Percentiles rank a stretch among this genome's conserved stretches.
These are phyloP conservation scores for Coniferiporia sulphurascens DNA, from an alignment of 1,284 basidiomycete genomes.

Conservation along the genomic window DNA sequence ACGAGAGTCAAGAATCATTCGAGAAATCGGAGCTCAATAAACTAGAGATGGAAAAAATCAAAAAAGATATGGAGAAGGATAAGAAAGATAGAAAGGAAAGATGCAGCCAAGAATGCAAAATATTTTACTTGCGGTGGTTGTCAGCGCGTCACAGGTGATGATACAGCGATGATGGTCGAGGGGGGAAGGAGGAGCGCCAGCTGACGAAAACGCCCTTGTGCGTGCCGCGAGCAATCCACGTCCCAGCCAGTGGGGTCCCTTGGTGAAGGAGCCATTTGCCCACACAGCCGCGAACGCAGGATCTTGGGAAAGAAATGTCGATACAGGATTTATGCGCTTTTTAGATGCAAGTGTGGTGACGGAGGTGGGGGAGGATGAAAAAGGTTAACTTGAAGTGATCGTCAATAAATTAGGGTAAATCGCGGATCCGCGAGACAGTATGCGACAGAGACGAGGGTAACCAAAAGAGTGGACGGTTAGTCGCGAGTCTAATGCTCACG, in stretches of 20 bases:
- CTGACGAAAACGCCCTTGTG: background rate
- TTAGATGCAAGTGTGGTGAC: background rate
- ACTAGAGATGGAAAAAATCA: background rate
- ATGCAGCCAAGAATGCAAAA: constrained; percentile 1
- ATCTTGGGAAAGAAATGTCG: background rate
- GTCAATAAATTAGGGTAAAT: constrained; percentile 7
- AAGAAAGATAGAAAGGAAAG: constrained; percentile 2
- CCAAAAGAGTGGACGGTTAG: constrained; percentile 7
- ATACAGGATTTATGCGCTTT: constrained; percentile 10
- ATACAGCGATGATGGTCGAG: background rate
- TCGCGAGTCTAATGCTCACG: constrained; percentile 18
- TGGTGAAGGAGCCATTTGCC: too few relatives aligned
- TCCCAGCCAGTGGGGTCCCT: constrained; percentile 8
- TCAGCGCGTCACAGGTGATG: constrained; percentile 5
- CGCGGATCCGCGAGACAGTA: background rate
- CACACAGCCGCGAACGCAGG: background rate
- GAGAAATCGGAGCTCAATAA: background rate
- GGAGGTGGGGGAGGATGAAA: background rate
- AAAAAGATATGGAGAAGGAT: background rate
- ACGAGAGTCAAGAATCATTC: too few relatives aligned
- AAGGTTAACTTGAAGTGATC: background rate
- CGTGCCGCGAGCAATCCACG: background rate
- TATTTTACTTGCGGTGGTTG: constrained; percentile 5
- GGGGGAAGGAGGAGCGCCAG: background rate
- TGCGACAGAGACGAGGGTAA: background rate